Base-by-base conservation (phyloP, 768 basidiomycete genomes). In the Russula abietina region DNA sequence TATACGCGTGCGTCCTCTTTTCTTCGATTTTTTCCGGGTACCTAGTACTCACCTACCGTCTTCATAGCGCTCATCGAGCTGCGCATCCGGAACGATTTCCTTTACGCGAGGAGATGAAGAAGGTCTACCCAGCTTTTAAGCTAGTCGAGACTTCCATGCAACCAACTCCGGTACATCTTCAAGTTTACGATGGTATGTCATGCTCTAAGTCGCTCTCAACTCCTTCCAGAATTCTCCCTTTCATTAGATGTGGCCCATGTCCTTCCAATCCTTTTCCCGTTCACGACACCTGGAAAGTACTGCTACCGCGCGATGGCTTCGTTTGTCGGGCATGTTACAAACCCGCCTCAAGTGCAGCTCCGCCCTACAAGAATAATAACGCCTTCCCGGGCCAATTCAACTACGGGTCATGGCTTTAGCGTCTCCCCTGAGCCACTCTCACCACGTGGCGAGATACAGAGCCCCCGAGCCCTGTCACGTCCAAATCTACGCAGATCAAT, bases 131-230 rank as follows among this genome's bases (percentile, higher is more conserved):
- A 22, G 67, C 76, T 7, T 71, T 89, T 26, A 70, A 76, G 9
- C 81, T 77, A 12, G 84, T 88, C 64, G 86, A 85, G 69, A 68
- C 73, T 17, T 77, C 78, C 12, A 74, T 75, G 66, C 71, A 73
- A n/a, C 78, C 89, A 2, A 93, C 94, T 1, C 79, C 86, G 60
- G 93, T 96, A 19, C 94, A 98, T 75, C 77, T 98, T 12, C 94
- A 98, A 72, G 85, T 97, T 1, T 97, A 93, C 70, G 94, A 98
- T 70, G 93, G 91, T 81, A 57, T 73, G 73, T n/a, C 38, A 55
- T 33, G 11, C 22, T 49, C 24, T 4, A 43, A 22, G 22, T 49
- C 49, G 19, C 48, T 55, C 68, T 60, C 51, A 66, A 61, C 62
- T 59, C 43, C 4, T 19, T 46, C 22, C 61, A n/a, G 57, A 46